phyloP scores from a whole-genome alignment of 2,329 filamentous ascomycete genomes.

The Claviceps lovelessii region DNA sequence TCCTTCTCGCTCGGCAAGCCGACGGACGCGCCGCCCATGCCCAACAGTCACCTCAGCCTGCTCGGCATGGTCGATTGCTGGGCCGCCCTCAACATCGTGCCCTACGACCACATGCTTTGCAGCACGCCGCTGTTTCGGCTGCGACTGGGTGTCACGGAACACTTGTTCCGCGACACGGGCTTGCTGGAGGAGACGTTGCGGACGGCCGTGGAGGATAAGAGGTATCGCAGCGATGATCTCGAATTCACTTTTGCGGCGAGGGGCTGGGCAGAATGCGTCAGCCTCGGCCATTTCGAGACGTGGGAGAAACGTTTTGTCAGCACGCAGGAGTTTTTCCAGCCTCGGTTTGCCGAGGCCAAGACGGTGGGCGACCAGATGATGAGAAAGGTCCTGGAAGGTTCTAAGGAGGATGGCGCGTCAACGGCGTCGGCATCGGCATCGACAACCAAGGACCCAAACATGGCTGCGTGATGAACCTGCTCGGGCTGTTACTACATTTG shows the following conservation, averaged over 20 bases:
- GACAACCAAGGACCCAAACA: no score
- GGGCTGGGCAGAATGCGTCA: constrained; percentile 90
- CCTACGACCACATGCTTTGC: constrained; percentile 99
- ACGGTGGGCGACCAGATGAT: constrained; percentile 94
- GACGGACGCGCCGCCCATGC: constrained; percentile 42
- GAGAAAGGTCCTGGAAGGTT: constrained; percentile 79
- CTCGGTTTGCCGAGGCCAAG: constrained; percentile 74
- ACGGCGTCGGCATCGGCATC: not conserved
- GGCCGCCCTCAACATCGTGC: constrained; percentile 83
- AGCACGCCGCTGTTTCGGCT: constrained; percentile 93
- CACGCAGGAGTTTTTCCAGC: constrained; percentile 84
- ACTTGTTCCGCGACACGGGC: constrained; percentile 71
- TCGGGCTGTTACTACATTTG: no score
- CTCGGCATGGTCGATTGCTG: constrained; percentile 98
- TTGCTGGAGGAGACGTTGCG: constrained; percentile 74
- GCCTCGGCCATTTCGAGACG: constrained; percentile 79
- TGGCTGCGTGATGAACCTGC: no score
- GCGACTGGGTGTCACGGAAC: constrained; percentile 94
- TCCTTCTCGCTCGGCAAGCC: constrained; percentile 71
- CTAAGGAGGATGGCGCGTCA: constrained; percentile 22
- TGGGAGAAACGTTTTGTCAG: constrained; percentile 84
- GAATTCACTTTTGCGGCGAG: constrained; percentile 96
- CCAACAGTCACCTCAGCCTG: constrained; percentile 87
- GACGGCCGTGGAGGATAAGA: constrained; percentile 77
- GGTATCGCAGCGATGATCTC: constrained; percentile 86